Base-by-base conservation (phyloP, 352 stramenopile genomes). In the Globisporangium irregulare region DNA sequence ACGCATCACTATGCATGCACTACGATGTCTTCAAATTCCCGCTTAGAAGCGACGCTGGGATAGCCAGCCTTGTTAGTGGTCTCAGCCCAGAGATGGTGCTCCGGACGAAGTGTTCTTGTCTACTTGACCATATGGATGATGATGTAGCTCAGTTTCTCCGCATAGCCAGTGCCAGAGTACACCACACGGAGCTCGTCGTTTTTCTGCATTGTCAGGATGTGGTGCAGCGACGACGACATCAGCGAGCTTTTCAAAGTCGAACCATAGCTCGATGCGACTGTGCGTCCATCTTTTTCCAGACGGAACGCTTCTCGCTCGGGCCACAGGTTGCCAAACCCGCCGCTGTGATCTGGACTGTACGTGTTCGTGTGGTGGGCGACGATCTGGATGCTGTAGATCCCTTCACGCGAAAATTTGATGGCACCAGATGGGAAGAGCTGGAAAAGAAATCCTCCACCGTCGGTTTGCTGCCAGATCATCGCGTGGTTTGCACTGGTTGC, bases 61-160 rank as follows among this genome's bases (percentile, higher is more conserved):
- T 18, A 43, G 12, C 10, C 36, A 43, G 36, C 12, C 14, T 18
- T 8, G 27, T 43, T 43, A 8, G 36, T 18, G 36, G 4, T 43
- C 36, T 43, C 36, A 43, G 18, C 36, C 36, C 14, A 43, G 36
- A 43, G 36, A 43, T 15, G 36, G 10, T 43, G 14, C 15, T 6
- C 12, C 36, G 12, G 15, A 18, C 36, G 36, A 18, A 1, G 12
- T 18, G 12, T 18, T 43, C 36, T 41, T 14, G 15, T 18, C 29
- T 25, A 56, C 50, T 70, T 70, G 22, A 69, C 14, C 71, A 86
- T 79, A 36, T 73, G 79, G 64, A 88, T 82, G 12, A 41, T 29
- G 24, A 68, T 25, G 22, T 43, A 56, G 38, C 62, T 54, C 15
- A n/a, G 51, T 24, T 53, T 1, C 34, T 62, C 57, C 6, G 62